These are phyloP conservation scores for Malus orientalis DNA, from an alignment of 306 rosid species.

Conservation along the genomic window DNA sequence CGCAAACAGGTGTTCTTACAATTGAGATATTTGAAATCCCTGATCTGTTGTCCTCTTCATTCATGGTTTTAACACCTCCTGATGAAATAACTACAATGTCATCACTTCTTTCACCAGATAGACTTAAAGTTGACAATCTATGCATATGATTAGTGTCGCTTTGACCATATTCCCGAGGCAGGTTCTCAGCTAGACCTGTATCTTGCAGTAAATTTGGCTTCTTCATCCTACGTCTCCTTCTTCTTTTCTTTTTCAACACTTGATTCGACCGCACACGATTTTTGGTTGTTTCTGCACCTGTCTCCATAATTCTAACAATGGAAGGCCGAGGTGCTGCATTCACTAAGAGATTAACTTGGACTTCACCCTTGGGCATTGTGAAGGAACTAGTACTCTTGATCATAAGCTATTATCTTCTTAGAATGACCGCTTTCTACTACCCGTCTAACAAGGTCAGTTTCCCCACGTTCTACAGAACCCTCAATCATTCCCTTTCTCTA, in stretches of 20 bases:
- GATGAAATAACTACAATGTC: constrained; percentile 9
- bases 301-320: constrained; percentile 3
- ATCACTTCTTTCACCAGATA: constrained; percentile 2
- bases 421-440: background rate
- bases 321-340: constrained; percentile 12
- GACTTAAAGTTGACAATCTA: constrained; percentile 14
- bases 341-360: constrained; percentile 6
- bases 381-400: constrained; percentile 10
- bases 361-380: constrained; percentile 16
- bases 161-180: constrained; percentile 15
- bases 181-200: constrained; percentile 4
- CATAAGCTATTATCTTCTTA: constrained; percentile 7
- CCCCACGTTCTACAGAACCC: constrained; percentile 1
- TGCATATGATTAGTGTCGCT: constrained; percentile 7
- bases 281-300: constrained; percentile 5
- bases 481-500: constrained; percentile 18
- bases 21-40: constrained; percentile 22
- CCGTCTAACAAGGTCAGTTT: background rate
- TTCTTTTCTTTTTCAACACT: constrained; percentile 12
- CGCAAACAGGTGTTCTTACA: constrained; percentile 10
- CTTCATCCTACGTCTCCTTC: constrained; percentile 17
- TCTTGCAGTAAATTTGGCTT: constrained; percentile 5
- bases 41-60: constrained; percentile 15
- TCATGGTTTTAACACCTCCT: constrained; percentile 1
- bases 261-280: background rate